Conservation (phyloP, 257 asterid genomes). For the Ilex asprella region DNA sequence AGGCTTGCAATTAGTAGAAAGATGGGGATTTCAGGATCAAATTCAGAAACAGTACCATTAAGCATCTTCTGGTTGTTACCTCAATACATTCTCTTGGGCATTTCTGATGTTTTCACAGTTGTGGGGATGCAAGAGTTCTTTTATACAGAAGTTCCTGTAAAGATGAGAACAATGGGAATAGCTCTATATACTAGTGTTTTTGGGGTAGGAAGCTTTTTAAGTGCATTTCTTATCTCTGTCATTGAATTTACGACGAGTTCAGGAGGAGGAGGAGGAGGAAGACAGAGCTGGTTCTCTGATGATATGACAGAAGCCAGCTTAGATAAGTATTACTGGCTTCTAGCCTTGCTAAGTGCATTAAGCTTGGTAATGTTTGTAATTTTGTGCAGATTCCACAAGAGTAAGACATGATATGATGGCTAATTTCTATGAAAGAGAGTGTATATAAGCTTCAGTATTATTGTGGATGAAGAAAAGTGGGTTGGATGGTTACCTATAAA, state of each 20-base stretch:
- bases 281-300: slow-evolving; percentile 67
- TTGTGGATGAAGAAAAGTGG: too few species aligned
- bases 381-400: slow-evolving; percentile 39
- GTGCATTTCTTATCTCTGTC: slow-evolving; percentile 52
- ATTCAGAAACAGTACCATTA: slow-evolving; percentile 28
- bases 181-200: slow-evolving; percentile 87
- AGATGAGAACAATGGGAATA: slow-evolving; percentile 84
- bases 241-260: slow-evolving; percentile 54
- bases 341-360: slow-evolving; percentile 38
- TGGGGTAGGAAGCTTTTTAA: slow-evolving; percentile 80
- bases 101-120: slow-evolving; percentile 87
- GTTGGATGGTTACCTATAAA: too few species aligned
- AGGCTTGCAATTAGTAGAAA: slow-evolving; percentile 36
- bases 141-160: slow-evolving; percentile 70
- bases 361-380: slow-evolving; percentile 45
- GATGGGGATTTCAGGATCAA: neutral
- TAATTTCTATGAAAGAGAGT: too few species aligned
- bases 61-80: slow-evolving; percentile 91
- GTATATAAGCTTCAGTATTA: too few species aligned
- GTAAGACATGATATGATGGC: slow-evolving; percentile 9
- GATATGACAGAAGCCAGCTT: slow-evolving; percentile 61
- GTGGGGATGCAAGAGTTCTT: slow-evolving; percentile 98
- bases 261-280: slow-evolving; percentile 7
- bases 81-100: slow-evolving; percentile 72
- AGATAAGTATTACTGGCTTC: slow-evolving; percentile 77